These are phyloP conservation scores for Aspergillus arachidicola DNA, from an alignment of 2,329 filamentous ascomycete species.

Conservation along the genomic window DNA sequence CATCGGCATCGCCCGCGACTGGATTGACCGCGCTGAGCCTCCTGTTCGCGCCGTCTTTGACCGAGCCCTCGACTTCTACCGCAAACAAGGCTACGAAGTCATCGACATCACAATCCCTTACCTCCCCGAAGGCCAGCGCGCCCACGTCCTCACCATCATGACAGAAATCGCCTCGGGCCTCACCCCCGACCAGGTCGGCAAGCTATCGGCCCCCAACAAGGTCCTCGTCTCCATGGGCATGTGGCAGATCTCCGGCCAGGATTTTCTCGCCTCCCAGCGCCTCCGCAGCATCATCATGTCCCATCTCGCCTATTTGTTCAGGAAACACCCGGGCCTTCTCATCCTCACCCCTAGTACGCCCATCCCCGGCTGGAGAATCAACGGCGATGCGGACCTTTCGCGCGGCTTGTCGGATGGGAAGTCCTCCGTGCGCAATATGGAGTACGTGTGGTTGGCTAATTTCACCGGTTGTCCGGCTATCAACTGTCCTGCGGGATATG, in stretches of 20 bases:
- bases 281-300: conserved; percentile 77
- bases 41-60: conserved; percentile 65
- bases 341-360: conserved; percentile 79
- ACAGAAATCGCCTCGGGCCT: conserved; percentile 64
- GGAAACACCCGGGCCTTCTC: conserved; percentile 71
- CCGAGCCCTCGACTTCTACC: conserved; percentile 60
- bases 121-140: conserved; percentile 70
- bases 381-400: conserved; percentile 59
- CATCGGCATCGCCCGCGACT: conserved; percentile 70
- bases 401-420: conserved; percentile 74
- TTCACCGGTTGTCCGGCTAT: conserved; percentile 77
- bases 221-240: conserved; percentile 67
- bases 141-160: conserved; percentile 77
- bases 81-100: conserved; percentile 44
- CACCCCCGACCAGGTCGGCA: conserved; percentile 53
- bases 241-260: conserved; percentile 64
- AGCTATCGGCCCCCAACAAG: conserved; percentile 68
- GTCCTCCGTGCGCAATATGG: conserved; percentile 74
- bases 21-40: conserved; percentile 70
- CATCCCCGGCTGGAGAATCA: conserved; percentile 71
- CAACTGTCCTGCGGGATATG: conserved; percentile 74
- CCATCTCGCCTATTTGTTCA: conserved; percentile 72
- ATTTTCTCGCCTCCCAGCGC: conserved; percentile 73
- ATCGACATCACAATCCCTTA: conserved; percentile 56
- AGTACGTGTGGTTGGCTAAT: conserved; percentile 84